Conservation (phyloP, 2,329 filamentous ascomycete species). For the Venturia carpophila region DNA sequence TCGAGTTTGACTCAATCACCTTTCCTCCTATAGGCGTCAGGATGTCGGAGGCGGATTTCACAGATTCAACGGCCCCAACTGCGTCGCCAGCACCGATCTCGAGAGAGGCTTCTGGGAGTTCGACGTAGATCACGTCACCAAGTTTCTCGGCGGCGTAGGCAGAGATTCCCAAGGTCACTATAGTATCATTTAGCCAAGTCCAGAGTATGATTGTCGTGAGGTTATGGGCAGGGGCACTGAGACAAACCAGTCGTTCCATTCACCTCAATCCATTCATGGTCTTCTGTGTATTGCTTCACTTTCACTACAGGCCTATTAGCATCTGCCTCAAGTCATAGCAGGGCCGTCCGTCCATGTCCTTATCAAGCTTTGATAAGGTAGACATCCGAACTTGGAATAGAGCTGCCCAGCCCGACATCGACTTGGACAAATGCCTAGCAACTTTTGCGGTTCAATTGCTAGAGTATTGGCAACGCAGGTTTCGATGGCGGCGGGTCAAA, state of each 20-base stretch:
- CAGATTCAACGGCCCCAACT: slow-evolving; percentile 92
- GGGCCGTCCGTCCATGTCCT: neutral
- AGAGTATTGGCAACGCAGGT: neutral
- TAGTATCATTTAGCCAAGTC: neutral
- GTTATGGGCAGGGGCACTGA: slow-evolving; percentile 2
- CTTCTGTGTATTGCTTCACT: slow-evolving; percentile 83
- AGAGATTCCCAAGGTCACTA: slow-evolving; percentile 72
- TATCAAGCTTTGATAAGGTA: neutral
- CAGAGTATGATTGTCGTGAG: neutral
- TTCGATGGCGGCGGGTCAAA: neutral
- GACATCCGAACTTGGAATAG: neutral
- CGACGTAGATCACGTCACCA: slow-evolving; percentile 94
- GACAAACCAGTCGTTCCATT: slow-evolving; percentile 66
- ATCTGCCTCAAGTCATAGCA: neutral
- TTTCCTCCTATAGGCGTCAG: slow-evolving; percentile 76
- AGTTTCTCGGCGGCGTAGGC: slow-evolving; percentile 85
- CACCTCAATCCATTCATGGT: slow-evolving; percentile 97
- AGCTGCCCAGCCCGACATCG: neutral
- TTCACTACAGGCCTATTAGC: slow-evolving; percentile 38
- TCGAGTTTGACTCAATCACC: slow-evolving; percentile 64
- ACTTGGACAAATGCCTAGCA: neutral
- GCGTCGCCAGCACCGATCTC: slow-evolving; percentile 69
- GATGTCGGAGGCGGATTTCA: slow-evolving; percentile 98
- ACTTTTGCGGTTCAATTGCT: neutral
- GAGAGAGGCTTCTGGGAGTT: slow-evolving; percentile 68